Evolutionary conservation across 2,329 filamentous ascomycete species (phyloP).

Genomic region (Monosporascus sp.): DNA sequence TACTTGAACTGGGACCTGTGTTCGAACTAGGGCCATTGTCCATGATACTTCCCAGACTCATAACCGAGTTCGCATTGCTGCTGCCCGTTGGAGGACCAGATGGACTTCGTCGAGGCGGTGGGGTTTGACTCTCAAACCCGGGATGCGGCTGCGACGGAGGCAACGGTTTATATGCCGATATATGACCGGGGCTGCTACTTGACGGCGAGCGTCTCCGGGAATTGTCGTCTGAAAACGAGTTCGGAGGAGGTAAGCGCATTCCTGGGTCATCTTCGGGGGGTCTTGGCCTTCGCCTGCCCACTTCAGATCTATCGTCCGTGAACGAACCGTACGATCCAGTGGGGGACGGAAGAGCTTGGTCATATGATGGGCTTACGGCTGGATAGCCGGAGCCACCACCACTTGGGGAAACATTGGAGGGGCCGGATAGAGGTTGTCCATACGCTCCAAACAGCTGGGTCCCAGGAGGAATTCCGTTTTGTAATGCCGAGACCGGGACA

Average conservation of each 20-base stretch:
- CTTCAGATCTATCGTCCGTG: slow-evolving; percentile 29
- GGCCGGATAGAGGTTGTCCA: slow-evolving; percentile 44
- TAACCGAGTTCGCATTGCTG: slow-evolving; percentile 40
- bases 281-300: slow-evolving; percentile 29
- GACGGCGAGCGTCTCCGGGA: slow-evolving; percentile 47
- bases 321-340: slow-evolving; percentile 30
- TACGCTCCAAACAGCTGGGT: slow-evolving; percentile 53
- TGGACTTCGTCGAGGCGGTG: slow-evolving; percentile 35
- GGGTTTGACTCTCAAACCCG: slow-evolving; percentile 30
- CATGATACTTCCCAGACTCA: slow-evolving; percentile 48
- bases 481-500: slow-evolving; percentile 52
- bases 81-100: slow-evolving; percentile 26
- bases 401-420: slow-evolving; percentile 17
- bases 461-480: slow-evolving; percentile 52
- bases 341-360: slow-evolving; percentile 30
- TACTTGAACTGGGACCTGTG: slow-evolving; percentile 29
- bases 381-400: slow-evolving; percentile 7
- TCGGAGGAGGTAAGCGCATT: slow-evolving; percentile 41
- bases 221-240: slow-evolving; percentile 40
- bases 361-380: slow-evolving; percentile 17
- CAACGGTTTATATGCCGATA: slow-evolving; percentile 33
- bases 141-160: slow-evolving; percentile 17
- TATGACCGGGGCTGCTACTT: slow-evolving; percentile 40
- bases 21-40: slow-evolving; percentile 32
- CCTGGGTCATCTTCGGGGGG: slow-evolving; percentile 30